Evolutionary conservation across 2,329 filamentous ascomycete genomes (phyloP).

Genomic region (Xenoacremonium recifei): DNA sequence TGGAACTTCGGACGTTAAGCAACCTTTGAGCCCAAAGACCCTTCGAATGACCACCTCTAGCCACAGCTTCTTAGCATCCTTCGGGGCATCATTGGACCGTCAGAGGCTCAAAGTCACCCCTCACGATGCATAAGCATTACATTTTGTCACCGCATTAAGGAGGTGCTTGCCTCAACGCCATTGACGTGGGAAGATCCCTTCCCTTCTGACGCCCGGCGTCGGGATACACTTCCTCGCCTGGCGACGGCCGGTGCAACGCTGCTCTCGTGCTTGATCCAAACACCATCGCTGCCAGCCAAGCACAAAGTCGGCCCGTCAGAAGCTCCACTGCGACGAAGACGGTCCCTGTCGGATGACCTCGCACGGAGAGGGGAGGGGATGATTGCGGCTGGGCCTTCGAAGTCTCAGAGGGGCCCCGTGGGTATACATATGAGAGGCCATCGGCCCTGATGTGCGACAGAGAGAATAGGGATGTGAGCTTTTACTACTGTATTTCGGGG

Average conservation of each 20-base stretch:
- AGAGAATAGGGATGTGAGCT: no score
- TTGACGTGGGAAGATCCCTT: not conserved
- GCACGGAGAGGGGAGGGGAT: not conserved
- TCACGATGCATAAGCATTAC: no score
- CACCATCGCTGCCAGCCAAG: not conserved
- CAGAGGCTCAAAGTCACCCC: no score
- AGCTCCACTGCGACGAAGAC: not conserved
- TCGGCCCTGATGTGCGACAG: not conserved
- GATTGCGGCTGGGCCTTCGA: not conserved
- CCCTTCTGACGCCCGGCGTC: not conserved
- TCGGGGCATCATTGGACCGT: no score
- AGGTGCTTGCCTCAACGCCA: no score
- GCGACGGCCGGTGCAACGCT: not conserved
- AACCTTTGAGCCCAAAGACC: no score
- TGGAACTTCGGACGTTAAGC: no score
- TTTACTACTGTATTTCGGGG: no score
- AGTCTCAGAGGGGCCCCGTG: no score
- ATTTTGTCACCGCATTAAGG: no score
- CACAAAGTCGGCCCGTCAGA: not conserved
- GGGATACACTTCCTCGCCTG: not conserved
- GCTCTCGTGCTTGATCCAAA: not conserved
- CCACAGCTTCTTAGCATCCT: no score
- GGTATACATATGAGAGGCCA: conserved; percentile 1
- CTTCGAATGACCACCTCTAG: no score
- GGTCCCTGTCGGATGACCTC: not conserved